Evolutionary conservation across 352 stramenopile genomes (phyloP).

Genomic region (Pythium sp.): DNA sequence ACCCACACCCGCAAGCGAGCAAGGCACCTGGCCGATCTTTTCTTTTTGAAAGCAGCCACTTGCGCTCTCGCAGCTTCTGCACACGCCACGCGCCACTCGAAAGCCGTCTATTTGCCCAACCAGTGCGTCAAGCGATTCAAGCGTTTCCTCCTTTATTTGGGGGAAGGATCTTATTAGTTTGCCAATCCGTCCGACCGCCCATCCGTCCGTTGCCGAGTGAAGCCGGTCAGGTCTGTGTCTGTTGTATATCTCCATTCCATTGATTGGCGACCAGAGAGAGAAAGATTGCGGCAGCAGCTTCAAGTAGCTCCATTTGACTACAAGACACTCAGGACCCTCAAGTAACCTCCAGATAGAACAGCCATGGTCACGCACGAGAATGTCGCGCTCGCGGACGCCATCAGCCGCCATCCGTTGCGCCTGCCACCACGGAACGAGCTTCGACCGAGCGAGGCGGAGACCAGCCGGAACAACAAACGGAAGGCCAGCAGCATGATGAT

Average conservation of each 20-base stretch:
- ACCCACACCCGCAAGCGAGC: not conserved
- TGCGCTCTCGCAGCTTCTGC: not conserved
- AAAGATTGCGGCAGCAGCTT: constrained; percentile 1
- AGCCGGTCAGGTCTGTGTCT: not conserved
- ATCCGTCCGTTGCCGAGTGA: not conserved
- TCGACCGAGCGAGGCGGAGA: not conserved
- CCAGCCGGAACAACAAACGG: constrained; percentile 1
- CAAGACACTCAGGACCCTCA: not conserved
- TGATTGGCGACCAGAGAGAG: not conserved
- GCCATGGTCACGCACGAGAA: constrained; percentile 15
- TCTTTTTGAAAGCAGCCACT: not conserved
- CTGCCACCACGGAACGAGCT: constrained; percentile 3
- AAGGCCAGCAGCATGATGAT: not conserved
- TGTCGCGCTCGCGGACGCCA: not conserved
- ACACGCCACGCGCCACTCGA: not conserved
- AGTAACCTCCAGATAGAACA: not conserved
- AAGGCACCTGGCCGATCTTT: not conserved
- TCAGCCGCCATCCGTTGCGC: constrained; percentile 5
- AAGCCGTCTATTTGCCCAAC: not conserved
- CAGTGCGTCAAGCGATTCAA: not conserved
- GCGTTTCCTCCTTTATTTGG: not conserved
- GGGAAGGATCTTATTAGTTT: not conserved
- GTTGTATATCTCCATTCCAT: not conserved
- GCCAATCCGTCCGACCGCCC: not conserved
- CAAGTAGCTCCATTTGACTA: not conserved